phyloP scores from a whole-genome alignment of 139 green algal genomes.

The Gonium pectorale region DNA sequence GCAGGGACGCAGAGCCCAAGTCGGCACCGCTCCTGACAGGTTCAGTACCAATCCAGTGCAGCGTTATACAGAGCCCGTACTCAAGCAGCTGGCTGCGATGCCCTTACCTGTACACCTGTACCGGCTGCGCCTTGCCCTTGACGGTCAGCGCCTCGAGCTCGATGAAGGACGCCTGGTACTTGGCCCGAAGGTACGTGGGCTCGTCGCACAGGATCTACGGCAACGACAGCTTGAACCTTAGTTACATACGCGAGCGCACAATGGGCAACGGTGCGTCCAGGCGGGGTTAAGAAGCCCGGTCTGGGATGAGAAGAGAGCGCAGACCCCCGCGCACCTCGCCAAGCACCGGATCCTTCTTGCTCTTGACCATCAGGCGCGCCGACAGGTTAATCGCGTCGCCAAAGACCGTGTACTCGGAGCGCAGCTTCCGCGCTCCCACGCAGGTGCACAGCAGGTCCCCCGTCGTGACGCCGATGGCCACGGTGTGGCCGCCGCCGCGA shows the following conservation, averaged over 20 bases:
- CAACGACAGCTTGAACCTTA: no score
- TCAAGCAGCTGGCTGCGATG: no score
- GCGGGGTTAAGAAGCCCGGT: no score
- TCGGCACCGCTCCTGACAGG: no score
- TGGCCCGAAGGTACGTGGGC: conserved; percentile 68
- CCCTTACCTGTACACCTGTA: conserved; percentile 41
- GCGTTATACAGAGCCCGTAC: no score
- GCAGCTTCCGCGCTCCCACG: conserved; percentile 76
- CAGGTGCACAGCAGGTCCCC: conserved; percentile 85
- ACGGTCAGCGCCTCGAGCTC: conserved; percentile 67
- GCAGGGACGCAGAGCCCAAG: not conserved
- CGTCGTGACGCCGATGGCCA: conserved; percentile 79
- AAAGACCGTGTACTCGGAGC: conserved; percentile 90
- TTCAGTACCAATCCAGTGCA: no score
- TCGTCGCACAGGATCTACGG: conserved; percentile 84
- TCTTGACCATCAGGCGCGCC: conserved; percentile 81
- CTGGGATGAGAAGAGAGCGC: no score
- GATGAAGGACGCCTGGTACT: conserved; percentile 56
- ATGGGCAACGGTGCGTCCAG: no score
- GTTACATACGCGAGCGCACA: no score
- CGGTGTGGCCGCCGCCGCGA: conserved; percentile 38
- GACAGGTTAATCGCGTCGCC: conserved; percentile 89
- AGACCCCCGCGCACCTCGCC: conserved; percentile 18
- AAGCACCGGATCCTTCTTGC: conserved; percentile 41
- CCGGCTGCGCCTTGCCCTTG: conserved; percentile 68